Evolutionary conservation across 225 moss, liverwort and hornwort species (phyloP).

Genomic region (Sphagnum tenellum): DNA sequence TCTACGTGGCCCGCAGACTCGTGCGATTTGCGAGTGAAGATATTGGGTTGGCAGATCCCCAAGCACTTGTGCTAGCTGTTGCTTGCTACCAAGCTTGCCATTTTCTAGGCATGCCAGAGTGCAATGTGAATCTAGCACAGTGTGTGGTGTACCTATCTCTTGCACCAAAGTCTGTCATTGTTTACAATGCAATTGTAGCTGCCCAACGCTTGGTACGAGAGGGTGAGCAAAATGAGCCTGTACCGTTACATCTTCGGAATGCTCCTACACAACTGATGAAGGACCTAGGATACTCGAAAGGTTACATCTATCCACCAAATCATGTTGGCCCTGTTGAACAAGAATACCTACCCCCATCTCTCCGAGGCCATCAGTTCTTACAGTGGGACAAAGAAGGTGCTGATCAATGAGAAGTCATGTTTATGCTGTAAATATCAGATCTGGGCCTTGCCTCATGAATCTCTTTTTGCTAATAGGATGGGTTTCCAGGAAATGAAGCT

Average conservation of each 20-base stretch:
- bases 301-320: constrained; percentile 34
- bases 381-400: constrained; percentile 24
- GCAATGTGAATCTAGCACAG: constrained; percentile 83
- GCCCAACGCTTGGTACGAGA: constrained; percentile 75
- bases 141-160: constrained; percentile 74
- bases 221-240: constrained; percentile 67
- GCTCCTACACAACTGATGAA: constrained; percentile 76
- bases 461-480: no score
- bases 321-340: constrained; percentile 20
- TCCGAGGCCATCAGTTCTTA: constrained; percentile 74
- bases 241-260: constrained; percentile 74
- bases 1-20: constrained; percentile 63
- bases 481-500: no score
- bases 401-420: constrained; percentile 8
- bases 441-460: no score
- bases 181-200: constrained; percentile 69
- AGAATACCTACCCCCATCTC: constrained; percentile 69
- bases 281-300: constrained; percentile 65
- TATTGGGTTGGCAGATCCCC: constrained; percentile 71
- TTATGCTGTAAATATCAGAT: no score
- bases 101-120: constrained; percentile 80
- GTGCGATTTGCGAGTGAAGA: constrained; percentile 85
- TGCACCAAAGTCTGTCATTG: constrained; percentile 67
- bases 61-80: constrained; percentile 65
- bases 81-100: constrained; percentile 93